A percentile compares a stretch with the other conserved stretches of the same genome.
Evolutionary conservation across 192 early-diverging fungal genomes (phyloP).

Genomic region (Chytriomyces sp.): DNA sequence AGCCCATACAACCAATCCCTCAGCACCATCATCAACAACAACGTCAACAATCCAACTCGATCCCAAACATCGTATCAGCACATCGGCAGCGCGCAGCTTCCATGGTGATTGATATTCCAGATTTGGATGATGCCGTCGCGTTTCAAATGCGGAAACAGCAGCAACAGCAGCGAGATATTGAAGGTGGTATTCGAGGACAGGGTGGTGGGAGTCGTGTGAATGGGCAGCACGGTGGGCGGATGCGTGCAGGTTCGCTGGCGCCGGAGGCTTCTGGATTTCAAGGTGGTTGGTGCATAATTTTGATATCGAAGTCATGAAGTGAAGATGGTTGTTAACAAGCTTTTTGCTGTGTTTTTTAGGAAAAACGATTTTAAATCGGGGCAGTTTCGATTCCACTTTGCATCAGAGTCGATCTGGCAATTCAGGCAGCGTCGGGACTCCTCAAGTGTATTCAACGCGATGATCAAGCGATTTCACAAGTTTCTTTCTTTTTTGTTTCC

Average conservation of each 20-base stretch:
- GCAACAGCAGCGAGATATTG: constrained; percentile 11
- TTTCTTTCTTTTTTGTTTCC: not conserved
- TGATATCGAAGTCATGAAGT: not conserved
- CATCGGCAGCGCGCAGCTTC: not conserved
- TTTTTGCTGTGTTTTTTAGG: not conserved
- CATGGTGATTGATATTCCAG: not conserved
- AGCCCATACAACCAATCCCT: not conserved
- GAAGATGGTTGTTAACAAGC: not conserved
- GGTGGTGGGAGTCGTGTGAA: not conserved
- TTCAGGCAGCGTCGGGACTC: not conserved
- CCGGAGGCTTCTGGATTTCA: no score
- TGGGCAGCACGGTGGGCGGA: no score
- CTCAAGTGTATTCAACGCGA: constrained; percentile 3
- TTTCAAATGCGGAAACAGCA: constrained; percentile 13
- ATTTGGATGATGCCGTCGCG: constrained; percentile 10
- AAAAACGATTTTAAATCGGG: constrained; percentile 11
- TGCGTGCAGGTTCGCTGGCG: no score
- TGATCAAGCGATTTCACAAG: not conserved
- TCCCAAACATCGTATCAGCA: not conserved
- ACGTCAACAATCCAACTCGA: not conserved
- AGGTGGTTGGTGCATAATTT: not conserved
- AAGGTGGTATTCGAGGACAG: not conserved
- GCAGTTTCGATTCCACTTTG: not conserved
- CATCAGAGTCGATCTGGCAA: not conserved
- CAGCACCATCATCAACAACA: not conserved